phyloP scores from a whole-genome alignment of 169 alveolate species.

The Cryptosporidium bovis region DNA sequence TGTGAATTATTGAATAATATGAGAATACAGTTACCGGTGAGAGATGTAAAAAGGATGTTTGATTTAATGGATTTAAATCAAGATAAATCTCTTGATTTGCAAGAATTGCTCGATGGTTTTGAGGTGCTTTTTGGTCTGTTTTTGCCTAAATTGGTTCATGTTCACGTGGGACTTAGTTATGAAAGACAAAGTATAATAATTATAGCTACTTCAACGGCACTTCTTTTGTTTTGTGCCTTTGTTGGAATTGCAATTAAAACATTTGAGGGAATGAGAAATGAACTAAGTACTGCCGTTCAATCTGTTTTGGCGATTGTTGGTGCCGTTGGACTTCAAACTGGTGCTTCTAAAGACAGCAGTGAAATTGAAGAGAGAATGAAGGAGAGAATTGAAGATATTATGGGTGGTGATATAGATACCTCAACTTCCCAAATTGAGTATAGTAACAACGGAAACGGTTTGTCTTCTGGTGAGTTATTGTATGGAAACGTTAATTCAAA shows the following conservation, averaged over 20 bases:
- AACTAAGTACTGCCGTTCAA: slow-evolving; percentile 80
- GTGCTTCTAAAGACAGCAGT: slow-evolving; percentile 78
- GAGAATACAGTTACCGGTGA: slow-evolving; percentile 78
- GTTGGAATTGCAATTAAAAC: slow-evolving; percentile 79
- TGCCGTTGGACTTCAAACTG: slow-evolving; percentile 80
- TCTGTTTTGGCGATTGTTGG: slow-evolving; percentile 80
- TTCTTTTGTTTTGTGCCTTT: slow-evolving; percentile 77
- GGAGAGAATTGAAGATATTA: slow-evolving; percentile 76
- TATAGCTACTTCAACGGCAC: slow-evolving; percentile 71
- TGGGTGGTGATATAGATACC: slow-evolving; percentile 77
- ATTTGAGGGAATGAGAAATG: slow-evolving; percentile 80
- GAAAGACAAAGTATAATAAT: slow-evolving; percentile 71
- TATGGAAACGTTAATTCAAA: no score
- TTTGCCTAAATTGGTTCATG: slow-evolving; percentile 76
- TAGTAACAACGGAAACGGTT: neutral
- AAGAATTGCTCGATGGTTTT: slow-evolving; percentile 78
- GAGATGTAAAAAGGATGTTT: slow-evolving; percentile 79
- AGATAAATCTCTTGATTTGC: slow-evolving; percentile 75
- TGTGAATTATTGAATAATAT: slow-evolving; percentile 78
- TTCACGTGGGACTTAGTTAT: slow-evolving; percentile 77
- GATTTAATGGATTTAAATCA: slow-evolving; percentile 80
- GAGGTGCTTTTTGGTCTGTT: slow-evolving; percentile 78
- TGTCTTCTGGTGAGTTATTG: neutral
- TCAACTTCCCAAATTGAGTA: slow-evolving; percentile 76
- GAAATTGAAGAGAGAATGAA: slow-evolving; percentile 77